Conservation (phyloP, 257 asterid genomes). For the Gentiana macrophylla region DNA sequence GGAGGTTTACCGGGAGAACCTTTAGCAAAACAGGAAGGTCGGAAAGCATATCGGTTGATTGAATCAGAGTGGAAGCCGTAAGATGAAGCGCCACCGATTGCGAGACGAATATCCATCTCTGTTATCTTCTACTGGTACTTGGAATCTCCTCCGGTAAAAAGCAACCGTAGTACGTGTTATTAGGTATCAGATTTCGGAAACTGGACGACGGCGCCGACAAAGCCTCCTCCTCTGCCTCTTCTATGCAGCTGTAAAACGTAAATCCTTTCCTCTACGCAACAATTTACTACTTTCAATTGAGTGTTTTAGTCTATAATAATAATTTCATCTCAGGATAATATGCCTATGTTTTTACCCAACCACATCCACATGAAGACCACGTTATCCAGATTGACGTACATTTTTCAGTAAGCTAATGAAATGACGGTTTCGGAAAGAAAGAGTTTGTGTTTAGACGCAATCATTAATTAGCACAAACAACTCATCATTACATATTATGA, state of each 20-base stretch:
- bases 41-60: slow-evolving; percentile 8
- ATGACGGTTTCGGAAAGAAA: too few species aligned
- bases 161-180: too few species aligned
- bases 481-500: too few species aligned
- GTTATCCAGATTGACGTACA: too few species aligned
- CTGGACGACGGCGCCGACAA: neutral
- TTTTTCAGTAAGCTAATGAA: too few species aligned
- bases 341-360: neutral
- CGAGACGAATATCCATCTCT: slow-evolving; percentile 16
- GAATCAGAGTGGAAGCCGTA: neutral
- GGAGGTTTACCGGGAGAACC: slow-evolving; percentile 10
- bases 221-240: neutral
- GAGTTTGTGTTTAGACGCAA: too few species aligned
- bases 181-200: neutral
- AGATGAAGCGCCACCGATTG: slow-evolving; percentile 9
- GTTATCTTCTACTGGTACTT: neutral
- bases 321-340: too few species aligned
- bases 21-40: slow-evolving; percentile 13
- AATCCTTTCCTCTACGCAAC: neutral
- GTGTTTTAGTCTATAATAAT: too few species aligned
- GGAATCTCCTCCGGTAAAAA: too few species aligned
- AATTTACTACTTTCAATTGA: neutral
- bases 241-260: neutral
- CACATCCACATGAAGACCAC: too few species aligned
- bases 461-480: too few species aligned